These are phyloP conservation scores for Aspergillus jensenii DNA, from an alignment of 2,329 filamentous ascomycete species.

Conservation along the genomic window DNA sequence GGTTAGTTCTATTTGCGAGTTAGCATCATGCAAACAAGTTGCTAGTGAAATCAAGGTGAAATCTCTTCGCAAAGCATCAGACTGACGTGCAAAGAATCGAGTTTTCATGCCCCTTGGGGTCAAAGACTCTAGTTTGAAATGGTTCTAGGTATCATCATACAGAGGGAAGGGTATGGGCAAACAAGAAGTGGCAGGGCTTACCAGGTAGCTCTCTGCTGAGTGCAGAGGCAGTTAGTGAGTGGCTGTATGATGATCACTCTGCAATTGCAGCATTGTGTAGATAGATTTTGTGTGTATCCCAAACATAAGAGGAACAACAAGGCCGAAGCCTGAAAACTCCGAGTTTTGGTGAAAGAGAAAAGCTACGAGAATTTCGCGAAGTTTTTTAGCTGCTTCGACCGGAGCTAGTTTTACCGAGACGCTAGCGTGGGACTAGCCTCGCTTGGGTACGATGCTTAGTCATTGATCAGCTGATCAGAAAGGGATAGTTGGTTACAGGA, in stretches of 20 bases:
- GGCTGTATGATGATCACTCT: constrained; percentile 15
- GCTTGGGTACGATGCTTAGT: background rate
- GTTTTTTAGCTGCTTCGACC: constrained; percentile 33
- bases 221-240: constrained; percentile 9
- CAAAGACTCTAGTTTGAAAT: constrained; percentile 95
- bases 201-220: constrained; percentile 18
- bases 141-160: constrained; percentile 80
- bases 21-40: background rate
- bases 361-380: constrained; percentile 18
- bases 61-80: constrained; percentile 57
- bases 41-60: constrained; percentile 3
- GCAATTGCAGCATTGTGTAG: constrained; percentile 4
- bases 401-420: constrained; percentile 31
- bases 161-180: constrained; percentile 33
- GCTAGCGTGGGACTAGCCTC: constrained; percentile 1
- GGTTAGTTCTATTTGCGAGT: constrained; percentile 3
- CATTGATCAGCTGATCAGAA: background rate
- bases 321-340: background rate
- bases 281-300: background rate
- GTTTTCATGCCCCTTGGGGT: constrained; percentile 79
- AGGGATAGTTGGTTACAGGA: background rate
- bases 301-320: background rate
- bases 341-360: constrained; percentile 9
- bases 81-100: constrained; percentile 79
- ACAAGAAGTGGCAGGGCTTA: constrained; percentile 23